Percentiles rank a stretch among this genome's conserved stretches.
These are phyloP conservation scores for Cladophialophora exuberans DNA, from an alignment of 2,329 filamentous ascomycete species.

Conservation along the genomic window DNA sequence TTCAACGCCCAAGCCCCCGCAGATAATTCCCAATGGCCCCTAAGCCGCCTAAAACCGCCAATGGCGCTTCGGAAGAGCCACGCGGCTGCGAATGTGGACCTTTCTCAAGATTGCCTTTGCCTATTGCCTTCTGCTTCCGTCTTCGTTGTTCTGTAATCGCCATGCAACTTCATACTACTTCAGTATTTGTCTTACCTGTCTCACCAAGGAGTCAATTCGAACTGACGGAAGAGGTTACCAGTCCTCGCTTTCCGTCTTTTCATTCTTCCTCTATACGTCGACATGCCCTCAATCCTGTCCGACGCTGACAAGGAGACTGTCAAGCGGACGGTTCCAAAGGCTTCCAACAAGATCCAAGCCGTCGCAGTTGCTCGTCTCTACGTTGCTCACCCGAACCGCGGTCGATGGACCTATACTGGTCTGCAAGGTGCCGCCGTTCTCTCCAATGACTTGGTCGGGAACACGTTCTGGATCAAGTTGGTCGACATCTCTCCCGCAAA, in stretches of 20 bases:
- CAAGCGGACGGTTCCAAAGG: conserved; percentile 90
- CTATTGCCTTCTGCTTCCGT: background rate
- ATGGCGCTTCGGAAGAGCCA: conserved; percentile 2
- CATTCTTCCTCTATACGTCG: conserved; percentile 23
- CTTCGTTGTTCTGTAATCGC: no score
- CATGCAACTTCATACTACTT: background rate
- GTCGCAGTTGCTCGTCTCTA: conserved; percentile 93
- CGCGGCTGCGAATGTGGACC: background rate
- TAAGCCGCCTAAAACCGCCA: background rate
- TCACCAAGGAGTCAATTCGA: background rate
- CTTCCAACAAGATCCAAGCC: conserved; percentile 95
- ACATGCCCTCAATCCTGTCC: conserved; percentile 70
- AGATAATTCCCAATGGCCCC: background rate
- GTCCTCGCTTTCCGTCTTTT: background rate
- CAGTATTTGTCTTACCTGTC: background rate
- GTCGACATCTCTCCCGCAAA: conserved; percentile 87
- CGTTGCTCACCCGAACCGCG: conserved; percentile 82
- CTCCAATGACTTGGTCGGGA: conserved; percentile 89
- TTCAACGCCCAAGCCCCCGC: conserved; percentile 4
- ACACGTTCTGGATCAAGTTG: conserved; percentile 97
- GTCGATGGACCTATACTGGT: conserved; percentile 91
- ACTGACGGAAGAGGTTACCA: background rate
- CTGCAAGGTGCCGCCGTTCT: conserved; percentile 90
- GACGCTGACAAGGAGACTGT: conserved; percentile 97
- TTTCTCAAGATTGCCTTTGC: background rate